Base-by-base conservation (phyloP, 805 yeast species). In the Lachancea sp. region DNA sequence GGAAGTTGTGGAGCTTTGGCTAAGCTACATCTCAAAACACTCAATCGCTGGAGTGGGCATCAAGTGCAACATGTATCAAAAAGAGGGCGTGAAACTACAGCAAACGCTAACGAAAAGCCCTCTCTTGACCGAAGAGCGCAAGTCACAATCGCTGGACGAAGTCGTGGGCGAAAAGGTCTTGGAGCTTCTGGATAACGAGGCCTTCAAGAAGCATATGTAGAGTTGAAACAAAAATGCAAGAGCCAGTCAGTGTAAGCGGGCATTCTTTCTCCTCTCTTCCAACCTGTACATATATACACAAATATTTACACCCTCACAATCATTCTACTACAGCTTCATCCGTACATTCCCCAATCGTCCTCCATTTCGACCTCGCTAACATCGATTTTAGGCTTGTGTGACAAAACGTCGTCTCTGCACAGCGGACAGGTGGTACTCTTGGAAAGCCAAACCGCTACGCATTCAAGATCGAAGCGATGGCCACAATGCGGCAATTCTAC, bases 401-500 rank as follows among this genome's bases (percentile, higher is more conserved):
- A 75, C 17, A 76, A 60, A 20, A 90, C 77, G 57, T 88, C 82
- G 49, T 75, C 78, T 51, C 98, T 72, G 59, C 97, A 91, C 56
- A 91, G 63, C 0, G 98, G 98, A 58, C 98, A 90, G 0, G 87
- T 82, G 1, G 75, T 68, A 54, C 83, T 79, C 42, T 79, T 69
- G 50, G 78, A 77, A 42, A 91, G 70, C 98, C 98, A 90, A 0
- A 95, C 93, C 0, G 84, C 82, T 32, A 91, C 80, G 61, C 97
- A 90, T 53, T 91, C 97, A 51, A 89, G 69, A 60, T 90, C 98
- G 63, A 85, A 90, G 35, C 73, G 73, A 62, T 90, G 98, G 33
- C 72, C 70, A 63, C 98, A 90, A 2, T 82, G 82, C 5, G 83
- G 82, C 20, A 90, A 70, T 53, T 74, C 70, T 15, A 88, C 96